Base-by-base conservation (phyloP, 495 filamentous ascomycete genomes). In the Thozetella sp. region DNA sequence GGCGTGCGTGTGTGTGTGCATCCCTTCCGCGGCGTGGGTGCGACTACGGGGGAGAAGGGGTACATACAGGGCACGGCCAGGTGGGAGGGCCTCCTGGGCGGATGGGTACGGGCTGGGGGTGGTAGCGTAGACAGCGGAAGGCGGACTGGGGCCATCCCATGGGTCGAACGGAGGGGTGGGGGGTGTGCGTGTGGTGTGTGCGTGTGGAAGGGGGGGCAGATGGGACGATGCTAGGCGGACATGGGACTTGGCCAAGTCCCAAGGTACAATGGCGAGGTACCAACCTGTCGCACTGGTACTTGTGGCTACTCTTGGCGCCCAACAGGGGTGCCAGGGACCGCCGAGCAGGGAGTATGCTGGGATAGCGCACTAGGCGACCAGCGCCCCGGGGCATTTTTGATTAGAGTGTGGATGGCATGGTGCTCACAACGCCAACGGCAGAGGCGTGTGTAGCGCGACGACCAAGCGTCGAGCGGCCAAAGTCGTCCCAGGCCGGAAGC, bases 361-460 rank as follows among this genome's bases (percentile, higher is more conserved):
- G 53, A 24, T 55, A 56, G 58, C 53, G 34, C 25, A 56, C 58
- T 55, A 46, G 58, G 43, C 50, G 53, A 61, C 64, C 55, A 60
- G 54, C 54, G 62, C 54, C 60, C 64, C 55, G 64, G 62, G 50
- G 64, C 64, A 57, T 63, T 68, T 55, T 56, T 64, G 45, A 57
- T 54, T 53, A 51, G 27, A 23, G 22, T 9, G 26, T 25, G 45
- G 24, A 51, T 26, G 26, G 17, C 56, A 20, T 48, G 43, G 43
- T 48, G 43, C 43, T 48, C 43, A n/a, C 43, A 48, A 48, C 43
- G 43, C 43, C 43, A 48, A 20, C 43, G 43, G 43, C 43, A 48
- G n/a, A 48, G 43, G 43, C 43, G 43, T 48, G 43, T n/a, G 43
- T 48, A 48, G 43, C n/a, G 45, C 46, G 43, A 22, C 19, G 23